phyloP scores from a whole-genome alignment of 148 eudicot species.

The Agrostemma githago region DNA sequence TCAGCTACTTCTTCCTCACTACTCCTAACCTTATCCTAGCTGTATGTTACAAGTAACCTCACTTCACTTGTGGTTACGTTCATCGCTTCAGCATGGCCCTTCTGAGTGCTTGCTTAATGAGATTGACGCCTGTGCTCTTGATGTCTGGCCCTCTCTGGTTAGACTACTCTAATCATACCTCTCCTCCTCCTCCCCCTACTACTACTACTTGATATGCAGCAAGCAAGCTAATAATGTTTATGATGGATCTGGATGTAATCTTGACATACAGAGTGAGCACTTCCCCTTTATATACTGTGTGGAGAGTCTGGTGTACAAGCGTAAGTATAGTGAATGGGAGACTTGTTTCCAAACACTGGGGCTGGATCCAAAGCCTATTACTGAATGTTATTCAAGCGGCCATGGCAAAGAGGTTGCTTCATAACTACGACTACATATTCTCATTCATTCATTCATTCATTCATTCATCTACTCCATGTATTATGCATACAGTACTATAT shows the following conservation, averaged over 20 bases:
- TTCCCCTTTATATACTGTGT: conserved; percentile 65
- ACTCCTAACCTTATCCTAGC: not conserved
- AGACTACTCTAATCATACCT: conserved; percentile 11
- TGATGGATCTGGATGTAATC: not conserved
- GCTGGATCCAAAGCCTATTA: conserved; percentile 42
- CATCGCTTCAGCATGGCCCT: conserved; percentile 70
- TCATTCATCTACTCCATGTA: too few species aligned
- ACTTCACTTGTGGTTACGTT: conserved; percentile 15
- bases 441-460: too few species aligned
- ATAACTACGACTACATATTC: not conserved
- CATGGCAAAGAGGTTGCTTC: conserved; percentile 51
- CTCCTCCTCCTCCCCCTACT: not conserved
- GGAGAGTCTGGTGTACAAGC: conserved; percentile 47
- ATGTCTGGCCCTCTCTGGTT: conserved; percentile 79
- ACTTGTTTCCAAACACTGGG: conserved; percentile 47
- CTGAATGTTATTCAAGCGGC: conserved; percentile 43
- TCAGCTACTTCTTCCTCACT: conserved; percentile 12
- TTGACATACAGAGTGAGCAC: conserved; percentile 44
- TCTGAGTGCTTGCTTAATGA: conserved; percentile 75
- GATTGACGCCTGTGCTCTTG: conserved; percentile 81
- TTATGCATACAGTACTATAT: too few species aligned
- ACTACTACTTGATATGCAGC: not conserved
- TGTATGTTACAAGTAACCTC: not conserved
- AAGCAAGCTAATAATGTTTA: not conserved
- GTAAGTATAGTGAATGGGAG: conserved; percentile 47